Conservation (phyloP, 768 basidiomycete species). For the Lactarius psammicola region DNA sequence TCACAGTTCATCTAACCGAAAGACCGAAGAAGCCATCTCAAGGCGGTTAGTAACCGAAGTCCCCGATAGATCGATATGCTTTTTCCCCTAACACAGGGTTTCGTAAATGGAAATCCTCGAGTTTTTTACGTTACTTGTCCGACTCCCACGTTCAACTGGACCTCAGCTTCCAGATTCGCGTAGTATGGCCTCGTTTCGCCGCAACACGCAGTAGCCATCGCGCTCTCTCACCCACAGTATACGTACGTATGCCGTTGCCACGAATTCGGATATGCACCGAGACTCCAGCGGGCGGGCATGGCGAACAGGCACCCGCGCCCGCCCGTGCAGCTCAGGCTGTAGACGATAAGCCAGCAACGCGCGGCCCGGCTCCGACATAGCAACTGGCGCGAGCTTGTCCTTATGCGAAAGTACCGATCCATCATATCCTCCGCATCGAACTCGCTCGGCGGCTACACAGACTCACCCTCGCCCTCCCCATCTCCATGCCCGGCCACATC, state of each 20-base stretch:
- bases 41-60: background rate
- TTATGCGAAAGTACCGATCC: constrained; percentile 65
- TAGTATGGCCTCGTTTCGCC: background rate
- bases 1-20: background rate
- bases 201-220: background rate
- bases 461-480: constrained; percentile 1
- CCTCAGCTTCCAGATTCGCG: background rate
- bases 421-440: constrained; percentile 73
- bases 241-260: background rate
- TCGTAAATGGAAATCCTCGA: background rate
- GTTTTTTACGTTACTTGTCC: background rate
- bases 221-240: background rate
- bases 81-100: too few relatives aligned
- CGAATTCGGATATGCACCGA: background rate
- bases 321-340: background rate
- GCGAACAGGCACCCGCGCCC: background rate
- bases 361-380: constrained; percentile 1
- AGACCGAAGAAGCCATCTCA: background rate
- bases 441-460: constrained; percentile 38
- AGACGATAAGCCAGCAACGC: background rate
- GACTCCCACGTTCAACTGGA: background rate
- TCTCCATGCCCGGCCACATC: constrained; percentile 11
- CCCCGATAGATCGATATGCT: background rate
- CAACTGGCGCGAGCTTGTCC: constrained; percentile 30
- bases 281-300: background rate